These are phyloP conservation scores for Aulographum hederae DNA, from an alignment of 2,329 filamentous ascomycete species.

Conservation along the genomic window DNA sequence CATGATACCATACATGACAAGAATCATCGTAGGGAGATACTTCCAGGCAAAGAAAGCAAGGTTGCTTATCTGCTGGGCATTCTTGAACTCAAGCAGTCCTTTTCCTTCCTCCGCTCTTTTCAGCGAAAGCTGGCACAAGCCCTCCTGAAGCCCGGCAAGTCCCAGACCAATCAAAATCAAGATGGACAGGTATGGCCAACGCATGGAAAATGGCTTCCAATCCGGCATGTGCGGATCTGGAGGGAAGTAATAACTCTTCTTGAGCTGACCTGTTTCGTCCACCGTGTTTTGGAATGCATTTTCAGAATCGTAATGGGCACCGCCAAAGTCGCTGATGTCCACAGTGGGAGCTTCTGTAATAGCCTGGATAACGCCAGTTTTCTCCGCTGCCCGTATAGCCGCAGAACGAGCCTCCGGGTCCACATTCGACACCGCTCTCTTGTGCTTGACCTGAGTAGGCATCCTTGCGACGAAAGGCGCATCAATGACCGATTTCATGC, in stretches of 20 bases:
- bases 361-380: conserved; percentile 24
- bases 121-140: conserved; percentile 17
- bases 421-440: not conserved
- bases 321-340: conserved; percentile 18
- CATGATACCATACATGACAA: conserved; percentile 28
- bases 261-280: conserved; percentile 8
- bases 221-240: conserved; percentile 19
- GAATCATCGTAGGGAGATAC: conserved; percentile 24
- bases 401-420: conserved; percentile 1
- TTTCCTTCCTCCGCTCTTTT: conserved; percentile 7
- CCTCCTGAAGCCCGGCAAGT: conserved; percentile 18
- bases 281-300: conserved; percentile 9
- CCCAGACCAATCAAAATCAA: conserved; percentile 15
- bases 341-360: too few relatives aligned
- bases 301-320: conserved; percentile 10
- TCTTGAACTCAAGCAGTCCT: conserved; percentile 14
- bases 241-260: conserved; percentile 21
- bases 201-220: conserved; percentile 21
- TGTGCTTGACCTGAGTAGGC: conserved; percentile 5
- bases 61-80: conserved; percentile 12
- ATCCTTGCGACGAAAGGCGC: conserved; percentile 12
- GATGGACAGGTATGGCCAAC: conserved; percentile 16
- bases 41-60: conserved; percentile 18
- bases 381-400: conserved; percentile 14
- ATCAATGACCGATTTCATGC: conserved; percentile 17